A percentile compares a stretch with the other conserved stretches of the same genome.
Evolutionary conservation across 192 early-diverging fungal genomes (phyloP).

Genomic region (Dissophora globulifera): DNA sequence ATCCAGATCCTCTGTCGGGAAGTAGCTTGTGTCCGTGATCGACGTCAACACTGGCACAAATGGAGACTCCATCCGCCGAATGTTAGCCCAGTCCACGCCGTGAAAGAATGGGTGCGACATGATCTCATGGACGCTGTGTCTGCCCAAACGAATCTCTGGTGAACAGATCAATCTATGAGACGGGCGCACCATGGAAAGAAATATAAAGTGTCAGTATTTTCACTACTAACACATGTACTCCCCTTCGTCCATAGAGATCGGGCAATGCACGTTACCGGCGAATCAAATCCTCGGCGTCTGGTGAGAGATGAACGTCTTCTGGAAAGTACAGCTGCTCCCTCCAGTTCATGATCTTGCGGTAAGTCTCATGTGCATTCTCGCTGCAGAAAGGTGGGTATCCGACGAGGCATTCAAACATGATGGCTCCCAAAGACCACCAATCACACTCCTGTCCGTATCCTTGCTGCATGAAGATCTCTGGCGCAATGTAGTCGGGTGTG

Average conservation of each 20-base stretch:
- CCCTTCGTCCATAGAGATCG: too few relatives aligned
- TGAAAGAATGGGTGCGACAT: constrained; percentile 95
- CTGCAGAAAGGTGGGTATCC: constrained; percentile 99
- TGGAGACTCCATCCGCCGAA: constrained; percentile 87
- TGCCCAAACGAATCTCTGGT: constrained; percentile 83
- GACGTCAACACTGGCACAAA: constrained; percentile 91
- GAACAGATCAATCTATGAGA: constrained; percentile 92
- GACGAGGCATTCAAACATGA: constrained; percentile 99
- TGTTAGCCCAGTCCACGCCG: constrained; percentile 89
- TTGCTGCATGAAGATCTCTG: constrained; percentile 93
- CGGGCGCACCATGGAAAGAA: too few relatives aligned
- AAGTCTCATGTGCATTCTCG: constrained; percentile 95
- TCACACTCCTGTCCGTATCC: constrained; percentile 99
- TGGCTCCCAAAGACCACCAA: constrained; percentile 99
- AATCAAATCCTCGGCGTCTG: constrained; percentile 93
- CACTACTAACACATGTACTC: too few relatives aligned
- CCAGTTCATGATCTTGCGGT: constrained; percentile 99
- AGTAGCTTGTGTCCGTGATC: constrained; percentile 99
- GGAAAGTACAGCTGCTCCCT: constrained; percentile 90
- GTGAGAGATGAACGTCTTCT: constrained; percentile 90
- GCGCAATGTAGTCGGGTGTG: constrained; percentile 95
- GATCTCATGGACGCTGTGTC: constrained; percentile 83
- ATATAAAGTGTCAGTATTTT: too few relatives aligned
- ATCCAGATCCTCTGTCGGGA: constrained; percentile 94
- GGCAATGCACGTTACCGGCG: constrained; percentile 78